These are phyloP conservation scores for Leccinum olivaceopallidum DNA, from an alignment of 768 basidiomycete genomes.

Conservation along the genomic window DNA sequence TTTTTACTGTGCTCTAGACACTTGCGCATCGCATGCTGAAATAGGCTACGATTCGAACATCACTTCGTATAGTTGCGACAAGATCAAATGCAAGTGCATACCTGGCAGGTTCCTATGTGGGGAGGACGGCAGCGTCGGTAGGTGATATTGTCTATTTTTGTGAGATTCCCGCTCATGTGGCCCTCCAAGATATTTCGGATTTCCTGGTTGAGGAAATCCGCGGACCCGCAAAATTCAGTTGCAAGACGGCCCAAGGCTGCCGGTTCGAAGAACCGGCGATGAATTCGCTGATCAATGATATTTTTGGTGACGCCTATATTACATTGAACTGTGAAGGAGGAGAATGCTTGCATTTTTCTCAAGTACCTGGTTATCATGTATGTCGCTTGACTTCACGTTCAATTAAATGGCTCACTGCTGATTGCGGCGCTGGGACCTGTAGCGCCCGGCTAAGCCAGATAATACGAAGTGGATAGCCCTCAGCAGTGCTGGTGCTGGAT, in stretches of 20 bases:
- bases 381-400: background rate
- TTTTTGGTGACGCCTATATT: slow-evolving; percentile 93
- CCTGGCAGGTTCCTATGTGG: slow-evolving; percentile 94
- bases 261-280: slow-evolving; percentile 95
- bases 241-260: slow-evolving; percentile 70
- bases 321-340: slow-evolving; percentile 85
- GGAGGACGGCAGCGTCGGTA: slow-evolving; percentile 90
- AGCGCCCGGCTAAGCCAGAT: slow-evolving; percentile 82
- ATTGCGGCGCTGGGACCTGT: background rate
- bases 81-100: slow-evolving; percentile 90
- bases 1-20: slow-evolving; percentile 87
- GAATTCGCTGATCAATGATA: slow-evolving; percentile 90
- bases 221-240: slow-evolving; percentile 88
- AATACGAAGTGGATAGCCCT: slow-evolving; percentile 81
- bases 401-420: background rate
- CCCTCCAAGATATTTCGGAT: slow-evolving; percentile 74
- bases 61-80: slow-evolving; percentile 79
- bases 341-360: slow-evolving; percentile 91
- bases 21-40: slow-evolving; percentile 53
- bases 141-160: slow-evolving; percentile 31
- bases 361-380: slow-evolving; percentile 91
- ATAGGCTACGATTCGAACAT: slow-evolving; percentile 64
- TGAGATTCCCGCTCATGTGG: background rate
- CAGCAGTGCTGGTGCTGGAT: slow-evolving; percentile 76
- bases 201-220: slow-evolving; percentile 88